A percentile compares a stretch with the other conserved stretches of the same genome.
These are phyloP conservation scores for Pythium guiyangense DNA, from an alignment of 352 stramenopile genomes.

Conservation along the genomic window DNA sequence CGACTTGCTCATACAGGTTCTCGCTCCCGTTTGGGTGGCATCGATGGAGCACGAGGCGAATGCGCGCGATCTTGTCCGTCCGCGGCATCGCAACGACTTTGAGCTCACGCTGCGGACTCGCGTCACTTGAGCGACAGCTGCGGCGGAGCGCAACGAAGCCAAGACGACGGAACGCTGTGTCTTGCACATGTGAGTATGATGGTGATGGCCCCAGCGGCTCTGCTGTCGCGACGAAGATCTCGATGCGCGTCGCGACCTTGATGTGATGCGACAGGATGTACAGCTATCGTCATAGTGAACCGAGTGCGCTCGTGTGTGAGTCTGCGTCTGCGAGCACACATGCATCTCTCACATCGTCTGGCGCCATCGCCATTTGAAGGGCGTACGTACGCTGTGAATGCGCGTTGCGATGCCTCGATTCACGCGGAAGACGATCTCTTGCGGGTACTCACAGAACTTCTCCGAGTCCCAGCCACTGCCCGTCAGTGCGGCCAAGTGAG, in stretches of 20 bases:
- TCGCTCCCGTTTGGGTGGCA: conserved; percentile 34
- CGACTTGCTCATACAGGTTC: conserved; percentile 58
- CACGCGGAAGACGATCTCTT: conserved; percentile 49
- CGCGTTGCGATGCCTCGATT: conserved; percentile 19
- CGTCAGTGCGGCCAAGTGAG: background rate
- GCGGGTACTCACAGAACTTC: conserved; percentile 60
- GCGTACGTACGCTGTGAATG: conserved; percentile 13
- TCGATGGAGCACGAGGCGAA: conserved; percentile 39
- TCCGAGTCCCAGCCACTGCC: conserved; percentile 34
- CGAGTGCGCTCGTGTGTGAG: background rate
- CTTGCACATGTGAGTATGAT: too few relatives aligned
- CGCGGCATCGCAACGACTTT: conserved; percentile 34
- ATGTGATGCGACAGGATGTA: conserved; percentile 31
- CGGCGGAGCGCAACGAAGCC: conserved; percentile 35
- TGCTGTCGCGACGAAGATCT: conserved; percentile 30
- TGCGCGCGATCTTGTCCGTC: conserved; percentile 18
- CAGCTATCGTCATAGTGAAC: conserved; percentile 7
- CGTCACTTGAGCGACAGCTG: conserved; percentile 11
- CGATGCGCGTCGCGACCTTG: conserved; percentile 42
- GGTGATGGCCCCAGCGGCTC: background rate
- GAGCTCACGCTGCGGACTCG: conserved; percentile 29
- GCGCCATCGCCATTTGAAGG: conserved; percentile 3
- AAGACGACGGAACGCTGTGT: conserved; percentile 24
- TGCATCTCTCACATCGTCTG: background rate
- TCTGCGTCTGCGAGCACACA: background rate